phyloP scores from a whole-genome alignment of 345 rosid genomes.

The Eucalyptus erythrocorys region DNA sequence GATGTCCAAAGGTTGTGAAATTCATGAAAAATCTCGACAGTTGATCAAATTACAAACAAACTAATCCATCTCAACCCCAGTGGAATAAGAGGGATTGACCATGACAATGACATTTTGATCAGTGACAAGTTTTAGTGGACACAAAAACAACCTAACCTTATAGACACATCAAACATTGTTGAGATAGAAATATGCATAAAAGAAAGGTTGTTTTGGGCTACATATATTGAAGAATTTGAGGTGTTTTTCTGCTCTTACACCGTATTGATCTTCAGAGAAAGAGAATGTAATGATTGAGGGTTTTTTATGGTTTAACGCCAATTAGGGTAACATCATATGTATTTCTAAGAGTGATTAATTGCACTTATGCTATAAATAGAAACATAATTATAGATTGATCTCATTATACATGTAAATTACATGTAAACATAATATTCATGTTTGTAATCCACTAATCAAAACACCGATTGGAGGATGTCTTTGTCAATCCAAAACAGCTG shows the following conservation, averaged over 20 bases:
- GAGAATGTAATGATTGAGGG: not conserved
- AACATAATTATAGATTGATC: not conserved
- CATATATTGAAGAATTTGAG: not conserved
- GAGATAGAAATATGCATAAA: not conserved
- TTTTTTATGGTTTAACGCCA: not conserved
- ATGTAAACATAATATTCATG: not conserved
- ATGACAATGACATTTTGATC: not conserved
- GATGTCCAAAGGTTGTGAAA: not conserved
- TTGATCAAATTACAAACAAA: not conserved
- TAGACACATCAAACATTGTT: not conserved
- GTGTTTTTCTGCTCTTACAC: not conserved
- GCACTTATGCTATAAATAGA: not conserved
- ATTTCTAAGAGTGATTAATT: not conserved
- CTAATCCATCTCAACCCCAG: not conserved
- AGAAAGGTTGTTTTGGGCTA: not conserved
- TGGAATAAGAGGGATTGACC: not conserved
- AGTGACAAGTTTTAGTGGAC: not conserved
- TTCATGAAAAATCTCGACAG: not conserved
- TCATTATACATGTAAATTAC: not conserved
- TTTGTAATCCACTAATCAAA: not conserved
- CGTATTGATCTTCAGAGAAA: not conserved
- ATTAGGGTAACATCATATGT: not conserved
- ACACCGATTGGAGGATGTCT: not conserved
- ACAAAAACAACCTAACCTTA: not conserved
- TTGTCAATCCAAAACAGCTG: not conserved